Base-by-base conservation (phyloP, 306 rosid species). In the Vicia sativa region DNA sequence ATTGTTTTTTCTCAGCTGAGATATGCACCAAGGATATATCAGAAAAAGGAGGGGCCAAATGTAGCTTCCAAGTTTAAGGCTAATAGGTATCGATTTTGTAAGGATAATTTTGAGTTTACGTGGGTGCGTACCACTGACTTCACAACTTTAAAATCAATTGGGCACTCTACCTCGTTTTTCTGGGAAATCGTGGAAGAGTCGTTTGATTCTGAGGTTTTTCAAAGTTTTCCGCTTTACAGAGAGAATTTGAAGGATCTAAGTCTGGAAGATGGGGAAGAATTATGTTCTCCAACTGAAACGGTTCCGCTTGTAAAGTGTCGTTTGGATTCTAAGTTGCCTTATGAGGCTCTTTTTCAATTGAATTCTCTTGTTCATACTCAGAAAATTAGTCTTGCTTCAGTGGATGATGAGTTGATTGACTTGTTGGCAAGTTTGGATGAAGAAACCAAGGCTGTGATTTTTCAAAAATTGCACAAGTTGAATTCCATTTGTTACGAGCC, bases 111-210 rank as follows among this genome's bases (percentile, higher is more conserved):
- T 56, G 90, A 83, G 54, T 86, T 80, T 85, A 75, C 72, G 44
- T 92, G 98, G 98, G 87, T 87, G 74, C 89, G 96, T 7, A 77
- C 91, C 2, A 86, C 91, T 0, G 98, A 92, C 68, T 87, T 92
- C 65, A 80, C 96, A 0, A 57, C 71, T 13, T 44, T 55, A 11
- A 90, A 84, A 71, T 78, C 98, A 14, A 61, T 92, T 39, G 98
- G 96, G 16, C 88, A 83, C 52, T 78, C 96, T 25, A 90, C 91
- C 6, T 70, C 91, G 1, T 82, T 87, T 70, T 88, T 83, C 57
- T 93, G 91, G 97, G 88, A 83, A 64, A 71, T 85, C 68, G 84
- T 62, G 63, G 92, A 87, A 45, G 81, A 77, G n/a, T 46, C 78
- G 53, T 76, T 62, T 18, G 78, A 76, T 42, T 69, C 79, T 0